phyloP scores from a whole-genome alignment of 768 basidiomycete species.

The Fibroporia radiculosa region DNA sequence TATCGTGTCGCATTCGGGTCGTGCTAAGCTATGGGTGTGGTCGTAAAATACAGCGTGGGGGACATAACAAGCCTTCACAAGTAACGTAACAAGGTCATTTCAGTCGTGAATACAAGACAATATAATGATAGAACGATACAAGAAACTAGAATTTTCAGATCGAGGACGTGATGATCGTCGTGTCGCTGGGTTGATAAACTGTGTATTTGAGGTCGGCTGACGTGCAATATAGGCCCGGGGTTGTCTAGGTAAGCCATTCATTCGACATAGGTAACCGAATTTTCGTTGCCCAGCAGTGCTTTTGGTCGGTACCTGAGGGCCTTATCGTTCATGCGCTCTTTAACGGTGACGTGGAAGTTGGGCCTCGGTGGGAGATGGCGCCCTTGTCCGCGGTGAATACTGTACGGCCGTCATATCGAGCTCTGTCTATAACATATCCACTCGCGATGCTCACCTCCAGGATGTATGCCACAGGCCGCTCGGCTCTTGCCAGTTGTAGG shows the following conservation, averaged over 20 bases:
- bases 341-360: slow-evolving; percentile 58
- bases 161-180: too few relatives aligned
- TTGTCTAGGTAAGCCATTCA: not conserved
- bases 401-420: slow-evolving; percentile 12
- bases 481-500: slow-evolving; percentile 48
- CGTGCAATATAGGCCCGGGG: not conserved
- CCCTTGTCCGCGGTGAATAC: slow-evolving; percentile 51
- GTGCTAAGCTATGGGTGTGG: too few relatives aligned
- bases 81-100: too few relatives aligned
- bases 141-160: too few relatives aligned
- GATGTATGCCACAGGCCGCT: slow-evolving; percentile 45
- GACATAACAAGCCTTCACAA: too few relatives aligned
- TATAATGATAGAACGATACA: too few relatives aligned
- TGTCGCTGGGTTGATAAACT: too few relatives aligned
- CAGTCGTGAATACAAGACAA: too few relatives aligned
- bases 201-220: too few relatives aligned
- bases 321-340: slow-evolving; percentile 42
- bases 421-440: not conserved
- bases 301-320: slow-evolving; percentile 48
- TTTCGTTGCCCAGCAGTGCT: slow-evolving; percentile 34
- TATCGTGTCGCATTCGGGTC: too few relatives aligned
- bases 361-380: slow-evolving; percentile 42
- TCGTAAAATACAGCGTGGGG: too few relatives aligned
- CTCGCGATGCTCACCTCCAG: slow-evolving; percentile 38
- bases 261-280: not conserved